Conservation (phyloP, 1,139 yeast species). For the Yamadazyma triangularis region DNA sequence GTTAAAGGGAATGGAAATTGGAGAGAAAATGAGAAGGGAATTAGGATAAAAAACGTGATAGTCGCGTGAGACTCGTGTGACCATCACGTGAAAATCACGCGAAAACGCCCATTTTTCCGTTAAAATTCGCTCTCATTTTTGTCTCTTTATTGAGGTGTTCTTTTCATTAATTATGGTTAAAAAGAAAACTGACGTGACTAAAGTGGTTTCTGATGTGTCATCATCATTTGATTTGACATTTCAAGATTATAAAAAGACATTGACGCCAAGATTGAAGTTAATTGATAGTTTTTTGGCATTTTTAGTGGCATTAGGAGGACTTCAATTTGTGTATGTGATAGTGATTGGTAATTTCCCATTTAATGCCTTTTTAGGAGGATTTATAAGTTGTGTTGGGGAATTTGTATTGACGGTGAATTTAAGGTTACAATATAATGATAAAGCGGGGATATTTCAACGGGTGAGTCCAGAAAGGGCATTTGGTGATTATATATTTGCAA, state of each 20-base stretch:
- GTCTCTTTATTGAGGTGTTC: too few relatives aligned
- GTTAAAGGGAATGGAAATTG: too few relatives aligned
- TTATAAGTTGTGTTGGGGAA: constrained; percentile 89
- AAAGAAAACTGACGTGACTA: constrained; percentile 4
- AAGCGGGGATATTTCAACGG: constrained; percentile 9
- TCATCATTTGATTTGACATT: constrained; percentile 35
- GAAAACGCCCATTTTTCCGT: too few relatives aligned
- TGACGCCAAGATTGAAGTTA: constrained; percentile 51
- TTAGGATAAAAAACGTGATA: too few relatives aligned
- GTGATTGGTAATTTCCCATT: constrained; percentile 90
- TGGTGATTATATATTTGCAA: constrained; percentile 86
- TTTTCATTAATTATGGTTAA: constrained; percentile 1
- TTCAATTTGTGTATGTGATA: constrained; percentile 75
- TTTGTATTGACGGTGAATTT: constrained; percentile 81
- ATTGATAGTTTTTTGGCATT: constrained; percentile 77
- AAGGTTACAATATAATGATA: constrained; percentile 57
- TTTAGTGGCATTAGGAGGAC: constrained; percentile 65
- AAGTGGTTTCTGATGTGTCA: not conserved
- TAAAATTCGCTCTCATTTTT: too few relatives aligned
- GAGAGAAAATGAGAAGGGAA: too few relatives aligned
- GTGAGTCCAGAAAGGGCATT: constrained; percentile 78
- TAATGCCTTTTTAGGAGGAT: constrained; percentile 94
- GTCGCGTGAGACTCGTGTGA: too few relatives aligned
- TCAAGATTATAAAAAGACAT: constrained; percentile 37
- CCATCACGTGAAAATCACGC: too few relatives aligned